A percentile compares a stretch with the other conserved stretches of the same genome.
These are phyloP conservation scores for Aurantiochytrium sp. DNA, from an alignment of 108 stramenopile genomes.

Conservation along the genomic window DNA sequence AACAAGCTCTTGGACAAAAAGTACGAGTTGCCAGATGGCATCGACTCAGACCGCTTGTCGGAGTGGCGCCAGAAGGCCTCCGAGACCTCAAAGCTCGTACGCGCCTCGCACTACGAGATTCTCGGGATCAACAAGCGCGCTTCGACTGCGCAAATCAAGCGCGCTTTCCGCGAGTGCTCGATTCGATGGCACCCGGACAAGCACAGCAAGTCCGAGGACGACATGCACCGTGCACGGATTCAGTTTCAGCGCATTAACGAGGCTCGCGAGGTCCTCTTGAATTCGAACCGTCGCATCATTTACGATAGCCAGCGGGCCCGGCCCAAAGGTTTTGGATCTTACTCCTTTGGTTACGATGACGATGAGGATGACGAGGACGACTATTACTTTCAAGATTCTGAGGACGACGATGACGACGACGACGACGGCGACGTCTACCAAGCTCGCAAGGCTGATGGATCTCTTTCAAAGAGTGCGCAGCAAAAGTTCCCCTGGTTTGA, in stretches of 20 bases:
- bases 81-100: not conserved
- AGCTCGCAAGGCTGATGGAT: not conserved
- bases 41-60: not conserved
- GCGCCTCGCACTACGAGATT: not conserved
- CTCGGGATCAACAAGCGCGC: not conserved
- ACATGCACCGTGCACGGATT: not conserved
- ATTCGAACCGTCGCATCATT: not conserved
- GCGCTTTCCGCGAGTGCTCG: not conserved
- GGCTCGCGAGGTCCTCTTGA: not conserved
- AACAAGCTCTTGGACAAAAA: not conserved
- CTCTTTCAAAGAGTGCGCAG: not conserved
- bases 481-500: not conserved
- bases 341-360: not conserved
- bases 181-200: slow-evolving; percentile 6
- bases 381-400: not conserved
- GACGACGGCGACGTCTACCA: not conserved
- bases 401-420: not conserved
- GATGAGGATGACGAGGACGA: not conserved
- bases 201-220: not conserved
- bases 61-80: too few relatives aligned
- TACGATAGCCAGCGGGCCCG: not conserved
- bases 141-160: not conserved
- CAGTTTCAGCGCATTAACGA: not conserved
- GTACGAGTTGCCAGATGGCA: too few relatives aligned
- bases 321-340: too few relatives aligned